Percentiles rank a stretch among this genome's conserved stretches.
Evolutionary conservation across 768 basidiomycete genomes (phyloP).

Genomic region (Rhizopogon vesiculosus): DNA sequence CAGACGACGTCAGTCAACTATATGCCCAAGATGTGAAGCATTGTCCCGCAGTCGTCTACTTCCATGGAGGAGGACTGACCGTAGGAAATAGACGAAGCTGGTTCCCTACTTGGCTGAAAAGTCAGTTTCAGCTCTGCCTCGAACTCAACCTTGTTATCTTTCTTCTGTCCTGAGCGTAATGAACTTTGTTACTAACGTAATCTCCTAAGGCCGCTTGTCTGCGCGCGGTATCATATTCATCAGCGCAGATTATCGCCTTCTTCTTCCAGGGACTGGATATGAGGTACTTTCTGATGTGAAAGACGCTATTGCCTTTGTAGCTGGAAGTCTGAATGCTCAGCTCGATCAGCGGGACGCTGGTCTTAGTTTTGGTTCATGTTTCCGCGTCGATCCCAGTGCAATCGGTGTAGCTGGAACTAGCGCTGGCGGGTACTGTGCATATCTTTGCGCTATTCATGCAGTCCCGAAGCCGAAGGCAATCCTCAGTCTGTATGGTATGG

Average conservation of each 20-base stretch:
- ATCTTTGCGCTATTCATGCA: slow-evolving; percentile 53
- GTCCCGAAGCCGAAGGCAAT: slow-evolving; percentile 49
- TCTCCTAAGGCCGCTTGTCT: slow-evolving; percentile 37
- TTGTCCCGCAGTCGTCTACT: slow-evolving; percentile 31
- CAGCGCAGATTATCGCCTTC: slow-evolving; percentile 58
- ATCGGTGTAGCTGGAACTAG: slow-evolving; percentile 55
- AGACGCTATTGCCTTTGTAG: slow-evolving; percentile 49
- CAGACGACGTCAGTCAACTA: background rate
- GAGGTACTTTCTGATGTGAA: slow-evolving; percentile 56
- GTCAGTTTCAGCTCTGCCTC: slow-evolving; percentile 29
- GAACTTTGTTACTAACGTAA: background rate
- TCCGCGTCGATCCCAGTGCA: slow-evolving; percentile 36
- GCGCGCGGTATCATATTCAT: slow-evolving; percentile 50
- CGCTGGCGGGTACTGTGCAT: slow-evolving; percentile 61
- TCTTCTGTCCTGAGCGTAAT: background rate
- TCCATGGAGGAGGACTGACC: slow-evolving; percentile 54
- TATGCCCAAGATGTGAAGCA: background rate
- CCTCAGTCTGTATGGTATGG: slow-evolving; percentile 58
- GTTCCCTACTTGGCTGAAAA: slow-evolving; percentile 62
- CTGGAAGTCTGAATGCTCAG: slow-evolving; percentile 13
- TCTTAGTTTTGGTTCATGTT: slow-evolving; percentile 7
- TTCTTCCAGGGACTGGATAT: slow-evolving; percentile 47
- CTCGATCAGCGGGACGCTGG: slow-evolving; percentile 1
- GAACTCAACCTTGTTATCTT: background rate
- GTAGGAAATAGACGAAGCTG: slow-evolving; percentile 56